These are phyloP conservation scores for Calamus simplicifolius DNA, from an alignment of 176 grass and related monocot species.

Conservation along the genomic window DNA sequence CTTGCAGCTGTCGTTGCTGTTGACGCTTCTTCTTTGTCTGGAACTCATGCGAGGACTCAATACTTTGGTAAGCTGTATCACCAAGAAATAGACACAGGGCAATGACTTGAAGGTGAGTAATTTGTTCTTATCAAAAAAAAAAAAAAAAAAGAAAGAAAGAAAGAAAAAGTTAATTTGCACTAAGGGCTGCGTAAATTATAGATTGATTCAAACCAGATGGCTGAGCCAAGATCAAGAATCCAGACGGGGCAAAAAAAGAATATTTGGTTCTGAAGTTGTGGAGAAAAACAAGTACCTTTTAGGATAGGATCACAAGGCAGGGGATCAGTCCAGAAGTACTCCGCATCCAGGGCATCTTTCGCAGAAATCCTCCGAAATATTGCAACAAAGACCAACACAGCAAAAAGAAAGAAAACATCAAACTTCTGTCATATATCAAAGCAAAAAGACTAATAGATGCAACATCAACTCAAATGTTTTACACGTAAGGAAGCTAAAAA, in stretches of 20 bases:
- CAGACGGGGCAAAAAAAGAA: too few relatives aligned
- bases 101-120: constrained; percentile 1
- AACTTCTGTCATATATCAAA: too few relatives aligned
- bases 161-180: too few relatives aligned
- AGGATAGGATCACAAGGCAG: constrained; percentile 76
- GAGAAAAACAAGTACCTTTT: constrained; percentile 44
- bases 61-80: constrained; percentile 76
- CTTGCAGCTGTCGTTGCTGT: constrained; percentile 75
- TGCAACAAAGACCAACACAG: not conserved
- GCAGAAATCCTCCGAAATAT: constrained; percentile 74
- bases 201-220: too few relatives aligned
- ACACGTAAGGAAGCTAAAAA: too few relatives aligned
- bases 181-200: too few relatives aligned
- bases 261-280: too few relatives aligned
- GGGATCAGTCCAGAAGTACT: constrained; percentile 97
- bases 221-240: too few relatives aligned
- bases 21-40: constrained; percentile 95
- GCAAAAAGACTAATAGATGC: too few relatives aligned
- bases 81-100: not conserved
- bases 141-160: not conserved
- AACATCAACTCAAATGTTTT: too few relatives aligned
- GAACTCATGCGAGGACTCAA: constrained; percentile 75
- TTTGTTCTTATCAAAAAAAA: not conserved
- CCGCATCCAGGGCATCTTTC: constrained; percentile 89
- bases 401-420: too few relatives aligned